Evolutionary conservation across 2,329 filamentous ascomycete genomes (phyloP), one percentile per base, ranked within the genome.

Genomic region (Raffaelea deltoideospora): DNA sequence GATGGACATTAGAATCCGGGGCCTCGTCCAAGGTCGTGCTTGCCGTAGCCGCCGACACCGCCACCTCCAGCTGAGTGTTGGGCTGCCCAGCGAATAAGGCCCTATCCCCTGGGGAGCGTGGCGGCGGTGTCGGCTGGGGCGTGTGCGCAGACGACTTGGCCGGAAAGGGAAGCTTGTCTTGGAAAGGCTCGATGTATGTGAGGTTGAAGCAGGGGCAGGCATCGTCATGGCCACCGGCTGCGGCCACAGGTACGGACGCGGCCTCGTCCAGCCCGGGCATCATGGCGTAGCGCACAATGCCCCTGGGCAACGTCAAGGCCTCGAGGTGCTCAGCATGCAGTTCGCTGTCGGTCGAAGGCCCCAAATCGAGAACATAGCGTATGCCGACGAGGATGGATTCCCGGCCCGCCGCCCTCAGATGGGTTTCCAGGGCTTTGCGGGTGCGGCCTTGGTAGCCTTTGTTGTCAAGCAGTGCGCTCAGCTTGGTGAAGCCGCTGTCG

Each of bases 191-290:
- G 5, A 3, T 13, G 5, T 15, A 7, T 10, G 10, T 5, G 5
- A 21, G n/a, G 6, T 15, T n/a, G 20, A 43, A 41, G 37, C 58
- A 61, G 19, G 31, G 34, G 38, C 60, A 63, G 29, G 58, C 44
- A 34, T 63, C 60, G 37, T 63, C 60, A 33, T 63, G 60, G 10
- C 60, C 60, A n/a, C 37, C 43, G n/a, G 58, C 56, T 14, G 55
- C 43, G 31, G 42, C 45, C 10, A 28, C 18, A 6, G 43, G 39
- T 14, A 29, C 35, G 3, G 30, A 26, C 2, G 10, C 10, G 5
- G 2, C 15, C 4, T 6, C 1, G 3, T 23, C 14, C 31, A 34
- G 13, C 5, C 27, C 19, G 19, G 33, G 27, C 38, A 43, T 32
- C 18, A 33, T 26, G 32, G 34, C 39, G 40, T 44, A 48, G 9